Evolutionary conservation across 805 yeast species (phyloP).

Genomic region (Candida palmyrensis): DNA sequence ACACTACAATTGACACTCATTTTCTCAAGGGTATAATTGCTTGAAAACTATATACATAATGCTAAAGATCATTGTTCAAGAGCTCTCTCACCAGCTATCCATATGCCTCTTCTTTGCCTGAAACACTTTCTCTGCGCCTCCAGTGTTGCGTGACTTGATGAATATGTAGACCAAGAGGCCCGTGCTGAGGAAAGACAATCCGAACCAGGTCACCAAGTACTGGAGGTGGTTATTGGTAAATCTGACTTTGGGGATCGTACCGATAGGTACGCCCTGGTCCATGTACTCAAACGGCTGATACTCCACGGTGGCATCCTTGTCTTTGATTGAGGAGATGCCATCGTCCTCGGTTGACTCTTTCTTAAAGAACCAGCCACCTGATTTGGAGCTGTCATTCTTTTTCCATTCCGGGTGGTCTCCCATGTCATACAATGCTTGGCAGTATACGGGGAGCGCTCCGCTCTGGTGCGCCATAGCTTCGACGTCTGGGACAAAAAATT

Average conservation of each 20-base stretch:
- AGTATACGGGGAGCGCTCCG: conserved; percentile 65
- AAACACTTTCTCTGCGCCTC: conserved; percentile 35
- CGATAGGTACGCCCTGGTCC: conserved; percentile 86
- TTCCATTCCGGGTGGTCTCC: conserved; percentile 57
- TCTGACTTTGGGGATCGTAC: conserved; percentile 73
- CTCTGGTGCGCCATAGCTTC: conserved; percentile 71
- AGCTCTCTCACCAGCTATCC: conserved; percentile 12
- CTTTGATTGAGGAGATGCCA: conserved; percentile 1
- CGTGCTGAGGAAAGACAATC: conserved; percentile 69
- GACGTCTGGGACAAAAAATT: conserved; percentile 78
- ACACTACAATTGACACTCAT: not conserved
- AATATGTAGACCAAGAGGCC: conserved; percentile 48
- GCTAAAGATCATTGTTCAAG: conserved; percentile 3
- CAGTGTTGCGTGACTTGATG: conserved; percentile 23
- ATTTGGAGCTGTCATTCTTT: conserved; percentile 8
- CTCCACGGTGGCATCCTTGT: conserved; percentile 28
- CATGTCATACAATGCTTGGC: conserved; percentile 67
- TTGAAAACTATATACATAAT: not conserved
- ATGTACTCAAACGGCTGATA: conserved; percentile 51
- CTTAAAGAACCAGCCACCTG: not conserved
- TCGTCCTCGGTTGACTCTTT: not conserved
- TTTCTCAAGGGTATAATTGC: not conserved
- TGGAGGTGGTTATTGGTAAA: conserved; percentile 87
- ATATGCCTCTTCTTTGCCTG: conserved; percentile 36
- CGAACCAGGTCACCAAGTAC: conserved; percentile 93